Conservation (phyloP, 441 rosid genomes). For the Cnidoscolus chayamansa region DNA sequence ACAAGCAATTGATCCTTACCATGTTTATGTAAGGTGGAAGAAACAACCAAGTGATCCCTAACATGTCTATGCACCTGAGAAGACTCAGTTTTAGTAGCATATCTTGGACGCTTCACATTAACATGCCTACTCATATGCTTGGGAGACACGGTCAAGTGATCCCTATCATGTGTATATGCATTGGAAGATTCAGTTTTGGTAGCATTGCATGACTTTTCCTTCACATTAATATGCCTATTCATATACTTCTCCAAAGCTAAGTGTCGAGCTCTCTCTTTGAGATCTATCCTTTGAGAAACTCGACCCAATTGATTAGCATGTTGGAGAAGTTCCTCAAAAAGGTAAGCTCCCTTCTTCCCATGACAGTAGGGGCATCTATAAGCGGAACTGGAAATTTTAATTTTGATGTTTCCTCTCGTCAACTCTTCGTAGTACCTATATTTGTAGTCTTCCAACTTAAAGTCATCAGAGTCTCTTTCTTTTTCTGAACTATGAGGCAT, state of each 20-base stretch:
- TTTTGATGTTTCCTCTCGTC: constrained; percentile 31
- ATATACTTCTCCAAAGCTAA: constrained; percentile 45
- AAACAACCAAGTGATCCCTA: constrained; percentile 19
- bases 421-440: constrained; percentile 39
- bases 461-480: constrained; percentile 17
- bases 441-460: constrained; percentile 43
- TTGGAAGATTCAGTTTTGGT: not conserved
- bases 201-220: constrained; percentile 9
- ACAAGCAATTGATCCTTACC: constrained; percentile 32
- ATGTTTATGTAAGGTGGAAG: not conserved
- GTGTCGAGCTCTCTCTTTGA: constrained; percentile 45
- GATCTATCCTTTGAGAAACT: constrained; percentile 25
- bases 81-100: not conserved
- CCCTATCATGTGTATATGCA: constrained; percentile 10
- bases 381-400: constrained; percentile 32
- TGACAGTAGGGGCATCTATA: constrained; percentile 54
- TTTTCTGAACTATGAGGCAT: constrained; percentile 14
- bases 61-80: not conserved
- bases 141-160: constrained; percentile 14
- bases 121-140: no score
- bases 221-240: constrained; percentile 31
- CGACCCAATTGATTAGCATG: constrained; percentile 37
- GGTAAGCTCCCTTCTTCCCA: constrained; percentile 32
- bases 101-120: not conserved
- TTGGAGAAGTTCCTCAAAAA: constrained; percentile 33